Base-by-base conservation (phyloP, 1,284 basidiomycete genomes). In the Leccinum fallax region DNA sequence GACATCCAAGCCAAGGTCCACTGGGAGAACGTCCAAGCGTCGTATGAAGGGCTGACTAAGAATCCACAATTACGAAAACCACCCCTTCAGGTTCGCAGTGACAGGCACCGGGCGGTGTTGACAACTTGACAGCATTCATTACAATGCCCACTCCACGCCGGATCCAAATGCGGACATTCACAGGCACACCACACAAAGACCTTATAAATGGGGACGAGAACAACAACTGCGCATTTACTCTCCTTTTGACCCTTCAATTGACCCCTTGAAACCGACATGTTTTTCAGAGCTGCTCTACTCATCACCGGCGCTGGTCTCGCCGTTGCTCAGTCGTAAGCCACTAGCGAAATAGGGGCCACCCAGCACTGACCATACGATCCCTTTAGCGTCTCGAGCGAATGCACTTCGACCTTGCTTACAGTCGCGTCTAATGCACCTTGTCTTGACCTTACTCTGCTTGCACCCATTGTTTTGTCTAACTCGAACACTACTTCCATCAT, bases 381-480 rank as follows among this genome's bases (percentile, higher is more conserved):
- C 7, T 26, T 30, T 13, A 71, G 69, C 28, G 3, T 65, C 26
- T 65, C 65, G 1, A 68, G 63, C 5, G 65, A 70, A 58, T 79
- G 78, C 55, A 53, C 77, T 58, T 69, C 63, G 43, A 70, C 83
- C 15, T 57, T 85, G 36, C 57, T 74, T 13, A 60, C 65, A 24
- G 65, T 89, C 34, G 80, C 82, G 1, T 62, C 80, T 0, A 79
- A 83, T 53, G 76, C 82, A 2, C 65, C 76, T 10, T 91, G 89
- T 70, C 74, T 91, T 48, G 84, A 83, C 66, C 74, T 82, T 16
- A 68, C 74, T 16, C 76, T 79, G 21, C 75, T 90, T 28, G 63
- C 82, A 36, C 69, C 80, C 2, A 71, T 88, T 48, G 67, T 79
- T 38, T 40, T 79, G 13, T 70, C 76, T 7, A 69, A 74, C 56